A percentile compares a stretch with the other conserved stretches of the same genome.
phyloP scores from a whole-genome alignment of 495 filamentous ascomycete genomes.

The Daldinia caldariorum region DNA sequence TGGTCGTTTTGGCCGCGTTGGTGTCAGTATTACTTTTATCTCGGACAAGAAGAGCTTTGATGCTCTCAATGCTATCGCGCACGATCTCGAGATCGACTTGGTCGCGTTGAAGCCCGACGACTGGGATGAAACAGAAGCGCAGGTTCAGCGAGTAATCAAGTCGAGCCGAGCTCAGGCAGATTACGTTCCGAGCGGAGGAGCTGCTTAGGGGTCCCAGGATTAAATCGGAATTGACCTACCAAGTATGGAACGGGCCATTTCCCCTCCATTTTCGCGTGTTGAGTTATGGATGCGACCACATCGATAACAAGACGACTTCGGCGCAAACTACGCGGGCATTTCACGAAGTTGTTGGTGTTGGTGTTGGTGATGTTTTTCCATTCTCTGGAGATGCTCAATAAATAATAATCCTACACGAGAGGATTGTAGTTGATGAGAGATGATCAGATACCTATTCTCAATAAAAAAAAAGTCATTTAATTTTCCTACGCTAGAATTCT shows the following conservation, averaged over 20 bases:
- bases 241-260: constrained; percentile 2
- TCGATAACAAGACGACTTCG: not conserved
- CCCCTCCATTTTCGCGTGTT: constrained; percentile 4
- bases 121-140: constrained; percentile 86
- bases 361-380: not conserved
- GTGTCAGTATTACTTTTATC: constrained; percentile 92
- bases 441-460: constrained; percentile 36
- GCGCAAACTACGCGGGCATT: not conserved
- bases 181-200: constrained; percentile 56
- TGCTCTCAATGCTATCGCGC: constrained; percentile 78
- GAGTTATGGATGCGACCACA: constrained; percentile 13
- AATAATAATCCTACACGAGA: constrained; percentile 21
- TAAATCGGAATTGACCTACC: constrained; percentile 6
- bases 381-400: constrained; percentile 9
- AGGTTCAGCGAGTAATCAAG: constrained; percentile 85
- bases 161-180: constrained; percentile 74
- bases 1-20: constrained; percentile 96
- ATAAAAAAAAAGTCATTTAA: constrained; percentile 26
- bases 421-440: constrained; percentile 41
- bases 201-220: constrained; percentile 5
- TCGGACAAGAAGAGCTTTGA: constrained; percentile 78
- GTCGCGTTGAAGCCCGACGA: constrained; percentile 66
- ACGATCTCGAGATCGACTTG: constrained; percentile 69
- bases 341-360: not conserved
- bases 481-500: constrained; percentile 15